Evolutionary conservation across 2,329 filamentous ascomycete species (phyloP), one percentile per base, ranked within the genome.

Genomic region (Pseudofabraea citricarpa): DNA sequence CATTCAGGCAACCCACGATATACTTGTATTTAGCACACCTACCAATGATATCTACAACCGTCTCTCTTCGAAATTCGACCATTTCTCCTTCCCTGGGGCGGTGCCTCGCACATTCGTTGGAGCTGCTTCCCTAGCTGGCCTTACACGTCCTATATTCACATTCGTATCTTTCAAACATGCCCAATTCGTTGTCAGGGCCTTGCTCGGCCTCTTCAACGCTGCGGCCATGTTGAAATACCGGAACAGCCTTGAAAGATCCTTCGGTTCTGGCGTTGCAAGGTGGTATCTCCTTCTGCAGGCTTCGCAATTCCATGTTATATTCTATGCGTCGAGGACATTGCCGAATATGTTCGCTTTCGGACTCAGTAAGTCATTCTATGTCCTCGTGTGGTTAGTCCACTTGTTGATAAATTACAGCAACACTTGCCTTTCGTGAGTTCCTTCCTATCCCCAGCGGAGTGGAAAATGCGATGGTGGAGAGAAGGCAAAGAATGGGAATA

Each of bases 311-410:
- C 93, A 98, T 66, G 69, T 95, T 48, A 75, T 93, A 49, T 98
- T 89, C 66, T 98, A 98, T 69, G 85, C 90, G 12, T 93, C 90
- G 13, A 77, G 93, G 48, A 93, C 90, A 2, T 69, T 98, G 52
- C 93, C 93, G 2, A 98, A 98, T 63, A 95, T 94, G 85, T 95
- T 96, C 66, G 90, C 93, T 16, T 93, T 97, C 68, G 79, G 81
- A 8, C 68, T 96, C 46, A 88, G 85, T 91, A 71, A 65, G 83
- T 73, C 26, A 22, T 18, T 36, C 22, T 13, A 44, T 20, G 31
- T 33, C 5, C 23, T 6, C 15, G 38, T 36, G n/a, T n/a, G n/a
- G n/a, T n/a, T n/a, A n/a, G n/a, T n/a, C n/a, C n/a, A n/a, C n/a
- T n/a, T n/a, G n/a, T n/a, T n/a, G n/a, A n/a, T n/a, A n/a, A n/a